These are phyloP conservation scores for Trichomonascus vanleenenianus DNA, from an alignment of 805 yeast species.

Conservation along the genomic window DNA sequence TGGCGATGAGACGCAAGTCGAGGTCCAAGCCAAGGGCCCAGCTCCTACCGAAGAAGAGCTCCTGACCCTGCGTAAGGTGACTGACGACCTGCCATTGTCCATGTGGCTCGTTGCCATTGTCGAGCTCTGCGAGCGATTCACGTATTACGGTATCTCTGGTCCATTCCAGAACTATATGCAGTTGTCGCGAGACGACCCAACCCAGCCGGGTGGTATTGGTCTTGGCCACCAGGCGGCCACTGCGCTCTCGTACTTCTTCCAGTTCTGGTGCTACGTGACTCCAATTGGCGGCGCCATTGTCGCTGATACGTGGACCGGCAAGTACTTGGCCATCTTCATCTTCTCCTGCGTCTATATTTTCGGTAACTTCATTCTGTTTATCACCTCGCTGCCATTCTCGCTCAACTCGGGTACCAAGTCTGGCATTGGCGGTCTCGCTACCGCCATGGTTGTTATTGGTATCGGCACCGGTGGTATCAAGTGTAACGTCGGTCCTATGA, in stretches of 20 bases:
- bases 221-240: conserved; percentile 59
- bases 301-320: conserved; percentile 70
- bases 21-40: conserved; percentile 14
- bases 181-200: conserved; percentile 20
- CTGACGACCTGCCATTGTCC: conserved; percentile 44
- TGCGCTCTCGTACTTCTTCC: conserved; percentile 66
- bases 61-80: conserved; percentile 43
- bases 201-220: conserved; percentile 46
- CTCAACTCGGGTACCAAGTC: conserved; percentile 34
- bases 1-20: not conserved
- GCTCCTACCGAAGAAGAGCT: conserved; percentile 47
- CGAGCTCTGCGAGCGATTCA: conserved; percentile 74
- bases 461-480: conserved; percentile 78
- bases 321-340: conserved; percentile 56
- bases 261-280: conserved; percentile 75
- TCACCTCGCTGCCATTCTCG: conserved; percentile 61
- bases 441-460: conserved; percentile 55
- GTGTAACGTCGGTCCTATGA: conserved; percentile 64
- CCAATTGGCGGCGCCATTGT: conserved; percentile 71
- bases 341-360: conserved; percentile 52
- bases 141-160: conserved; percentile 71
- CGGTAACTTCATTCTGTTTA: conserved; percentile 57
- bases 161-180: conserved; percentile 78
- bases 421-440: conserved; percentile 56
- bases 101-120: conserved; percentile 61